A percentile compares a stretch with the other conserved stretches of the same genome.
Conservation (phyloP, 2,329 filamentous ascomycete species). For the Hypomyces perniciosus region DNA sequence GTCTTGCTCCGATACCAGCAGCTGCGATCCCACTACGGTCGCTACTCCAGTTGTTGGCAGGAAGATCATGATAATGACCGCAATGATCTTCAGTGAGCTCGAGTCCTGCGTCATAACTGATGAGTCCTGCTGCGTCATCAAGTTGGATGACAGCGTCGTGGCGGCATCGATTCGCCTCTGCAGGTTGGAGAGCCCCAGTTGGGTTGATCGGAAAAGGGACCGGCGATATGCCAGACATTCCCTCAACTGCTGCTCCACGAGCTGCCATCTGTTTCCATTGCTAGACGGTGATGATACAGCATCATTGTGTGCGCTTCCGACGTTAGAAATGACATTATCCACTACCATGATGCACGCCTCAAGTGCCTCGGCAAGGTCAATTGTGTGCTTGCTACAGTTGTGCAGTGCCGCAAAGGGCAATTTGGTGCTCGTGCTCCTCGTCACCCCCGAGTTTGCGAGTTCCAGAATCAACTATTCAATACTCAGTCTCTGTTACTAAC, state of each 20-base stretch:
- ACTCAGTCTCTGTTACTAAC: neutral
- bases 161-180: constrained; percentile 30
- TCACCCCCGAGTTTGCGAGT: constrained; percentile 13
- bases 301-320: constrained; percentile 1
- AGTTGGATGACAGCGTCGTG: constrained; percentile 30
- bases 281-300: neutral
- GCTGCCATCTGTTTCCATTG: constrained; percentile 7
- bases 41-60: constrained; percentile 32
- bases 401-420: constrained; percentile 24
- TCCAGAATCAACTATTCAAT: constrained; percentile 20
- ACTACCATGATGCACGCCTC: constrained; percentile 23
- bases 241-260: constrained; percentile 20
- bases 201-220: constrained; percentile 30
- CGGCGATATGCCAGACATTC: constrained; percentile 26
- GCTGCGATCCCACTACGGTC: constrained; percentile 25
- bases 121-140: constrained; percentile 32
- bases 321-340: constrained; percentile 8
- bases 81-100: constrained; percentile 32
- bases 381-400: constrained; percentile 26
- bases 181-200: constrained; percentile 28
- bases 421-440: constrained; percentile 15
- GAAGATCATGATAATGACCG: constrained; percentile 33
- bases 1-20: constrained; percentile 19
- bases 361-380: constrained; percentile 24
- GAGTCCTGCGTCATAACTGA: constrained; percentile 29